Evolutionary conservation across 2,329 filamentous ascomycete species (phyloP), one percentile per base, ranked within the genome.

Genomic region (Penicillium corylophilum): DNA sequence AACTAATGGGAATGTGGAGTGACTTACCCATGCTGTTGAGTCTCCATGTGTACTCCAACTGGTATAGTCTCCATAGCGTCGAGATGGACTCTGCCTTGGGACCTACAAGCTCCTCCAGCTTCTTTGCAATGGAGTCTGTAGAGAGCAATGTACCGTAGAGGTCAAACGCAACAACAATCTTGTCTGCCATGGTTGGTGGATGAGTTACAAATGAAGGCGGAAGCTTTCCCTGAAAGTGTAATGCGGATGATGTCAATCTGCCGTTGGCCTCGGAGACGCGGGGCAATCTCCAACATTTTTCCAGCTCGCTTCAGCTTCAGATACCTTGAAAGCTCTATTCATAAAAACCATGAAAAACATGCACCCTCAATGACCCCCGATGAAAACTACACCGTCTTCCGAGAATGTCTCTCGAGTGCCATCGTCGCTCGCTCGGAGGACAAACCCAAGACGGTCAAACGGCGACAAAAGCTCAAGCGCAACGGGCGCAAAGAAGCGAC

Each of bases 1-100:
- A n/a, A 20, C 8, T 16, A 12, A 15, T 23, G 42, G 44, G 28
- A 28, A 38, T 5, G 10, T 33, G 43, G 46, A 38, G 29, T 13
- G 40, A 69, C 74, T 55, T 73, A 87, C 88, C 79, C 87, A 91
- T 91, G 76, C 83, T 86, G 63, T 85, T 90, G 57, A 87, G 71
- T 46, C 88, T 77, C 86, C 86, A 91, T 35, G 87, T 89, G 62
- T 90, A 92, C 69, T 90, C 88, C 8, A 91, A 75, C 68, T 91
- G 88, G 63, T 86, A 86, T 26, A 80, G 79, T 50, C 88, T 77
- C 82, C 87, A 90, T 63, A 82, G 69, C 15, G 77, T 68, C 4
- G 86, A 82, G 28, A 90, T 77, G 1, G 69, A 68, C 22, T 76
- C 70, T 2, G 84, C 83, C 57, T 80, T 79, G 5, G 80, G 67